phyloP scores from a whole-genome alignment of 2,329 filamentous ascomycete genomes.

The Talaromyces sp. region DNA sequence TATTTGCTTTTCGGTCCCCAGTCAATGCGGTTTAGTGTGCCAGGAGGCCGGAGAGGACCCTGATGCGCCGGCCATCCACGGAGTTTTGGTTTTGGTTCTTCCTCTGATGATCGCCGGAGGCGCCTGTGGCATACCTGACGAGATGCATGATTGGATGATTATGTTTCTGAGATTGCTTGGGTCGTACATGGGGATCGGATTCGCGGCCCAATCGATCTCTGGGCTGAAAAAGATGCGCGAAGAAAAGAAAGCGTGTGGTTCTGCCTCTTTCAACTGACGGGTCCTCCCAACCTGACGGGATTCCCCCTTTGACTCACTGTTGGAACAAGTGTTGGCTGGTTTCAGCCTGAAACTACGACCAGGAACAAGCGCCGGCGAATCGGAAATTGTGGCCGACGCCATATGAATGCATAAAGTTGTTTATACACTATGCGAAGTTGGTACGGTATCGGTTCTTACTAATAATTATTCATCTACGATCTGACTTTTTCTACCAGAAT shows the following conservation, averaged over 20 bases:
- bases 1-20: slow-evolving; percentile 18
- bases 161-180: slow-evolving; percentile 17
- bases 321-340: no score
- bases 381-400: neutral
- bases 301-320: no score
- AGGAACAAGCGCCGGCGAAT: neutral
- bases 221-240: neutral
- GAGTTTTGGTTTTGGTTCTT: slow-evolving; percentile 19
- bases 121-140: slow-evolving; percentile 15
- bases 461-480: no score
- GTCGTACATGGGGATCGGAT: slow-evolving; percentile 17
- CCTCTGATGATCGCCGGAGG: slow-evolving; percentile 17
- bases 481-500: no score
- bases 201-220: slow-evolving; percentile 14
- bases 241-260: neutral
- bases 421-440: no score
- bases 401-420: no score
- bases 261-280: neutral
- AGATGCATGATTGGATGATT: slow-evolving; percentile 18
- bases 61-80: slow-evolving; percentile 16
- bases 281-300: no score
- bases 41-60: neutral
- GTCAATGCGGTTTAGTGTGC: slow-evolving; percentile 13
- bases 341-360: no score
- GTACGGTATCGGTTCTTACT: no score